Conservation (phyloP, 371 early-diverging fungal genomes). For the Blyttiomyces sp. region DNA sequence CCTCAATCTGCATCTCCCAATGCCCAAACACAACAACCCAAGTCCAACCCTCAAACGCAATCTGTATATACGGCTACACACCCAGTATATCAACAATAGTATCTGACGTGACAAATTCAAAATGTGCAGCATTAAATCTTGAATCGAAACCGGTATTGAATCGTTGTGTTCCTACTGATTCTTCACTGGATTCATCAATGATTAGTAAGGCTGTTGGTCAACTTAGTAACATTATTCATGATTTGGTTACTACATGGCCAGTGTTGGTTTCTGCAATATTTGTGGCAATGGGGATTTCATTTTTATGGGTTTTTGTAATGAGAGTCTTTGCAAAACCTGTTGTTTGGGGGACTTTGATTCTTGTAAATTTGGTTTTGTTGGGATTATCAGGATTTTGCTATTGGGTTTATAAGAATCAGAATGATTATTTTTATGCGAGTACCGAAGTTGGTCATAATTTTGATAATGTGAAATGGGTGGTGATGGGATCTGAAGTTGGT, state of each 20-base stretch:
- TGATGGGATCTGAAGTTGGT: background rate
- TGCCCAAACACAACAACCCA: constrained; percentile 32
- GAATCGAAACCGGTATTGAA: constrained; percentile 22
- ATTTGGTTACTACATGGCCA: constrained; percentile 13
- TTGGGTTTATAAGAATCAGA: constrained; percentile 20
- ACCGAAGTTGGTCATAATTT: constrained; percentile 17
- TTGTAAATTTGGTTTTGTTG: constrained; percentile 22
- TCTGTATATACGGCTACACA: constrained; percentile 26
- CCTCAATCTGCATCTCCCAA: constrained; percentile 25
- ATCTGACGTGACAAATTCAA: background rate
- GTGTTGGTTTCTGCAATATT: constrained; percentile 10
- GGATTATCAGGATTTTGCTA: constrained; percentile 31
- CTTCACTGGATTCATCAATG: background rate
- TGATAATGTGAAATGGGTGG: constrained; percentile 2
- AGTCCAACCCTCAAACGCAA: constrained; percentile 5
- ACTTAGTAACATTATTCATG: constrained; percentile 17
- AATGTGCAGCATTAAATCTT: constrained; percentile 22
- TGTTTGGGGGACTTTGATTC: constrained; percentile 39
- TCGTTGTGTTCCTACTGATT: constrained; percentile 32
- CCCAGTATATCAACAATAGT: background rate
- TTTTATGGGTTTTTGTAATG: constrained; percentile 34
- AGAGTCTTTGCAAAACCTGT: constrained; percentile 28
- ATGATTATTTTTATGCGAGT: constrained; percentile 12
- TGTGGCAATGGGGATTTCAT: constrained; percentile 32
- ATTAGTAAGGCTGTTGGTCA: background rate